These are phyloP conservation scores for Cercospora janseana DNA, from an alignment of 2,329 filamentous ascomycete genomes.

Conservation along the genomic window DNA sequence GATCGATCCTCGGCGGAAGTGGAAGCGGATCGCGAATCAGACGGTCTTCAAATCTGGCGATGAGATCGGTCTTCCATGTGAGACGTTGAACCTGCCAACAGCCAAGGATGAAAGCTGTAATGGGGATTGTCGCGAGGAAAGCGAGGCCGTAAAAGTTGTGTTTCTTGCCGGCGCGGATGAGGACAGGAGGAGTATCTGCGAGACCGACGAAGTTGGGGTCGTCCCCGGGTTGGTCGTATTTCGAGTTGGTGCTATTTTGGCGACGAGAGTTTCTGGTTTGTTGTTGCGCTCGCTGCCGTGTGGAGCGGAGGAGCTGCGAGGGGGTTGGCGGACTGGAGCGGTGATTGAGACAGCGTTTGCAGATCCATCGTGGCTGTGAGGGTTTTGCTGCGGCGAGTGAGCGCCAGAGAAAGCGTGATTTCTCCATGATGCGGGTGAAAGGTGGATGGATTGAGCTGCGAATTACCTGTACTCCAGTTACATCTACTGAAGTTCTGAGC, in stretches of 20 bases:
- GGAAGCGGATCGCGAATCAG: conserved; percentile 82
- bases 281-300: conserved; percentile 26
- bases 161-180: conserved; percentile 70
- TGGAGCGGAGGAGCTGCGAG: conserved; percentile 25
- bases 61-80: conserved; percentile 87
- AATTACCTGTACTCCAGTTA: too few species aligned
- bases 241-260: conserved; percentile 38
- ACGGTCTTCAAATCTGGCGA: conserved; percentile 89
- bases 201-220: conserved; percentile 79
- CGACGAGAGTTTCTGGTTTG: conserved; percentile 21
- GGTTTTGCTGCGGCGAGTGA: not conserved
- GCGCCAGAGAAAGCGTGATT: conserved; percentile 16
- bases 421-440: conserved; percentile 27
- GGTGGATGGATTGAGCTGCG: not conserved
- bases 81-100: conserved; percentile 95
- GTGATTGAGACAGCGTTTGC: conserved; percentile 29
- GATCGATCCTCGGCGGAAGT: conserved; percentile 78
- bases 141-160: conserved; percentile 57
- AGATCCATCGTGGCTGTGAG: conserved; percentile 2
- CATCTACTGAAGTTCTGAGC: too few species aligned
- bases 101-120: conserved; percentile 85
- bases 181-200: conserved; percentile 77
- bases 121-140: conserved; percentile 66
- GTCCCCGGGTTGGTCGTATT: conserved; percentile 67
- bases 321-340: conserved; percentile 31